Evolutionary conservation across 805 yeast genomes (phyloP).

Genomic region (Metschnikowia cerradonensis): DNA sequence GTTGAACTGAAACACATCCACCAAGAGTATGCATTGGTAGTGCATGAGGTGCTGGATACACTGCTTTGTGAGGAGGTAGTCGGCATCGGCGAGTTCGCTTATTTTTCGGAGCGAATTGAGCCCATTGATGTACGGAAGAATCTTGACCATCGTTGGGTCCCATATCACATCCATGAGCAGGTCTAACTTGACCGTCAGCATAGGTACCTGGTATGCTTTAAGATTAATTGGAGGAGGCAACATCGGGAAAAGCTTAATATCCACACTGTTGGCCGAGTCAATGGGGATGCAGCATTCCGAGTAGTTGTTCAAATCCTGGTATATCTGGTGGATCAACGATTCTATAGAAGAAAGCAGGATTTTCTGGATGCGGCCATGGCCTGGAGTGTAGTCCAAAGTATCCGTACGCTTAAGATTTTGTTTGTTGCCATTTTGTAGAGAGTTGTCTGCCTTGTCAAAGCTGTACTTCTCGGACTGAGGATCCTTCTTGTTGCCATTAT

Average conservation of each 20-base stretch:
- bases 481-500: background rate
- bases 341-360: constrained; percentile 49
- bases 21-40: constrained; percentile 76
- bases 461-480: background rate
- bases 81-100: constrained; percentile 76
- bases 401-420: background rate
- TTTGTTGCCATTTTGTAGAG: too few relatives aligned
- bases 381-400: constrained; percentile 25
- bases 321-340: constrained; percentile 82
- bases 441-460: background rate
- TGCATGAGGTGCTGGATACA: constrained; percentile 90
- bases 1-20: constrained; percentile 85
- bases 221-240: constrained; percentile 73
- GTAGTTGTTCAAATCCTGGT: constrained; percentile 89
- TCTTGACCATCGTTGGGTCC: constrained; percentile 95
- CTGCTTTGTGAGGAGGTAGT: constrained; percentile 69
- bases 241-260: constrained; percentile 91
- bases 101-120: constrained; percentile 76
- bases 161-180: constrained; percentile 82
- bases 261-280: constrained; percentile 83
- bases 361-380: constrained; percentile 31
- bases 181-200: constrained; percentile 74
- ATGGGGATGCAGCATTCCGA: constrained; percentile 95
- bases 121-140: constrained; percentile 84
- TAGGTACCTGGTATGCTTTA: constrained; percentile 82